Conservation (phyloP, 371 early-diverging fungal species). For the Parasitella parasitica region DNA sequence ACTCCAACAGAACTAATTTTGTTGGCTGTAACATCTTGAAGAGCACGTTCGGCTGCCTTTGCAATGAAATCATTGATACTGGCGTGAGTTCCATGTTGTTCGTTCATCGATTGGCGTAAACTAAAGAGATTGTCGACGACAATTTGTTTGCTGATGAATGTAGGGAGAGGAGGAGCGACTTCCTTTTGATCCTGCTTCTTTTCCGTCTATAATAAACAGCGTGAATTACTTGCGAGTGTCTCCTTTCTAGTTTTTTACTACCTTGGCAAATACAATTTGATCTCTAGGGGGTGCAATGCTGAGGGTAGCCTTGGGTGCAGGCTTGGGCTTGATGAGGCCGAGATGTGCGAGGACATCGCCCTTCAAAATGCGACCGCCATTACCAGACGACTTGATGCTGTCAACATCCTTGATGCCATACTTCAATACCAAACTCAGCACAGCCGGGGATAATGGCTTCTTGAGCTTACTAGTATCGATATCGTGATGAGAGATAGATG, state of each 20-base stretch:
- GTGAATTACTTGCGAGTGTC: background rate
- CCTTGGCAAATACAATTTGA: constrained; percentile 49
- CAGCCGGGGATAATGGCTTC: constrained; percentile 73
- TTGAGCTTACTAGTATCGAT: constrained; percentile 47
- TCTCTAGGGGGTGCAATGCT: constrained; percentile 51
- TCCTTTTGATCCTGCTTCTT: constrained; percentile 24
- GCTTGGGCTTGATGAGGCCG: constrained; percentile 55
- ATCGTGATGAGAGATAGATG: constrained; percentile 46
- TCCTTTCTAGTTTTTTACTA: background rate
- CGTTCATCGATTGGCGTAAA: constrained; percentile 70
- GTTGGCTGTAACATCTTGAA: constrained; percentile 62
- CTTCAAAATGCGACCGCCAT: constrained; percentile 88
- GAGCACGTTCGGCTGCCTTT: constrained; percentile 79
- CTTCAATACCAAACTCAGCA: constrained; percentile 53
- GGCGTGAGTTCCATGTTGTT: constrained; percentile 61
- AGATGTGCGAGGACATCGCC: constrained; percentile 84
- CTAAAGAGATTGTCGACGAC: constrained; percentile 65
- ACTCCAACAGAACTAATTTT: constrained; percentile 30
- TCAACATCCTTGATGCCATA: constrained; percentile 64
- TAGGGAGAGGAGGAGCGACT: constrained; percentile 27
- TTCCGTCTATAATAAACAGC: constrained; percentile 18
- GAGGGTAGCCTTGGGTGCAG: constrained; percentile 46
- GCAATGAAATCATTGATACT: constrained; percentile 87
- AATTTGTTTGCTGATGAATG: constrained; percentile 69
- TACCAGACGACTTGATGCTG: constrained; percentile 75